phyloP scores from a whole-genome alignment of 345 rosid genomes.

The Rhizophora mangle region DNA sequence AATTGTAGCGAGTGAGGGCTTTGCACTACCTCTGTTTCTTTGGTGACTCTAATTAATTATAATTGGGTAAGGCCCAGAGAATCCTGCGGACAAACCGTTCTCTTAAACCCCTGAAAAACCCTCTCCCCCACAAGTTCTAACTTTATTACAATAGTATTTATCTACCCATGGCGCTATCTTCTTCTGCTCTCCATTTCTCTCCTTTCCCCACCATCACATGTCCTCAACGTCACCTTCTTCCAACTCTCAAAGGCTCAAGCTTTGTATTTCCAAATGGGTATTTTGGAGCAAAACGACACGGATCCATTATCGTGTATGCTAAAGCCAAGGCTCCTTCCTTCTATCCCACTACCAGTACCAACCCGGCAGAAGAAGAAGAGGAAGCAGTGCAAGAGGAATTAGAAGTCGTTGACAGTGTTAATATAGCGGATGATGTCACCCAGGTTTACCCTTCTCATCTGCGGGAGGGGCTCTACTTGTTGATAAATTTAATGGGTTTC shows the following conservation, averaged over 20 bases:
- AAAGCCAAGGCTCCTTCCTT: conserved; percentile 33
- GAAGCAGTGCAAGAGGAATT: neutral
- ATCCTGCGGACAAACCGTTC: neutral
- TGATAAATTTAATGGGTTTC: no score
- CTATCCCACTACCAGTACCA: neutral
- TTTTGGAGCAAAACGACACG: conserved; percentile 15
- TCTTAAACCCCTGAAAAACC: conserved; percentile 40
- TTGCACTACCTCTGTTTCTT: no score
- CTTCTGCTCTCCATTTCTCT: conserved; percentile 39
- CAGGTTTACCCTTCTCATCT: no score
- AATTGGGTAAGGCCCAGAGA: no score
- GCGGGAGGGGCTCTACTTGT: no score
- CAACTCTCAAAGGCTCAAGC: conserved; percentile 8
- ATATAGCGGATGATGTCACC: no score
- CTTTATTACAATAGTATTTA: no score
- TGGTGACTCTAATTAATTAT: no score
- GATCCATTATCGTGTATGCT: conserved; percentile 23
- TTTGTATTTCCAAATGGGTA: conserved; percentile 14
- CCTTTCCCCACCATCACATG: conserved; percentile 22
- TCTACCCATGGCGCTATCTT: conserved; percentile 41
- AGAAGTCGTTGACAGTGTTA: conserved; percentile 27
- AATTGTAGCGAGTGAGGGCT: no score
- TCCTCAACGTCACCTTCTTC: conserved; percentile 22
- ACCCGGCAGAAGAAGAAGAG: conserved; percentile 22
- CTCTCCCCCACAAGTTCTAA: neutral